Base-by-base conservation (phyloP, 352 stramenopile genomes). In the Pythium pyrilobum region DNA sequence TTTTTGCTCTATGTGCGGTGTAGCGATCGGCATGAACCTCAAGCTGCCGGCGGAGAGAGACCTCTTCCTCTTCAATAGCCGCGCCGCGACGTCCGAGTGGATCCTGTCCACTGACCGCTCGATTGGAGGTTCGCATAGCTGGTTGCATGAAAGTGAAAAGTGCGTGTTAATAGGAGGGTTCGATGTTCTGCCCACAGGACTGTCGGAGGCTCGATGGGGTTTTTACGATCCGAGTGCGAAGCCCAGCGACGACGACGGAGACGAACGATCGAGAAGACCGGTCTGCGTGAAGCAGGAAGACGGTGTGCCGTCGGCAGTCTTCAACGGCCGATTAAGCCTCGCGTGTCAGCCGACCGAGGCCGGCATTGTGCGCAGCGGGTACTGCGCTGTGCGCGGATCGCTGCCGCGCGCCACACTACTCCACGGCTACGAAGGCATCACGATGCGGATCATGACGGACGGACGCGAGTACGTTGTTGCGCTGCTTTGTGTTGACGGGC, bases 371-470 rank as follows among this genome's bases (percentile, higher is more conserved):
- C 79, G 84, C 29, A 94, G 84, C 50, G 84, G 84, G n/a, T 94
- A 92, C 52, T 94, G 84, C 21, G 84, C 77, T 9, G 82, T 91
- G 38, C 77, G 84, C 25, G 71, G 77, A 12, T 73, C 72, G 28
- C 53, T 91, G 12, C 79, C 84, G 5, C 57, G 55, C 0, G 70
- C 68, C 3, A 31, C 89, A 10, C 55, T 89, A 18, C 57, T 94
- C 5, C 81, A 92, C 31, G 84, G 84, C 38, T 94, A 89, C 55
- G 74, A 94, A 72, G 84, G 84, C 36, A 74, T 94, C 37, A 71
- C 70, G 4, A 92, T 94, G 84, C 84, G 81, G 38, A 64, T 94
- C 57, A 94, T 89, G 79, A 92, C 84, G 9, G 84, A 94, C 38
- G 84, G 84, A 12, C 79, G 84, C 42, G 74, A 89, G 67, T 93